Evolutionary conservation across 805 yeast species (phyloP), one percentile per base, ranked within the genome.

Genomic region (Saccharomycopsis amapae): DNA sequence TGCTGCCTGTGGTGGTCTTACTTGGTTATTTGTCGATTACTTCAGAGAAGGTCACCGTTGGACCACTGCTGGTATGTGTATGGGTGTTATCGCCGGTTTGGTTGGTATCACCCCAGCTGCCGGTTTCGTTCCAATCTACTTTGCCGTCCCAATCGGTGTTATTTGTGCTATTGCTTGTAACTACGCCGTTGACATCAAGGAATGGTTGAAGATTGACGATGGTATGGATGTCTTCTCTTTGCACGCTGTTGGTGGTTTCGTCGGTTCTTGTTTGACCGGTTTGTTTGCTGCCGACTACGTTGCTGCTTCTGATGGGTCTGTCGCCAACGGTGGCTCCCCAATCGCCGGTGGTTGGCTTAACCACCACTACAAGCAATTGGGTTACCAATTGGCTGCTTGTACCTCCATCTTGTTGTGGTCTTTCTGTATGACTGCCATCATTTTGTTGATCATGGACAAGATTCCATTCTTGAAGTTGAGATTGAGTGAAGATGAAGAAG

Each of bases 31-130:
- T 59, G 78, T 89, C 50, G 98, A 93, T 67, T 85, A 77, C 66
- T 58, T 56, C 55, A 69, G 96, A 73, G 78, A 81, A 48, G 90
- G 93, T 49, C 82, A 81, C 48, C 85, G 85, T 61, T 87, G 94
- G 90, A 85, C 96, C 46, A 80, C 95, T 23, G 88, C 87, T 45
- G 97, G 97, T 54, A 74, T 90, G 64, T 88, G 97, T 66, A 81
- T 88, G 44, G 98, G 98, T 59, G 83, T 88, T 50, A 78, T 93
- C 62, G 84, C 95, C 28, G 98, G 97, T 53, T 75, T 90, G 52
- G 97, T 93, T 40, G 93, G 93, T 60, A 81, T 90, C 53, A 90
- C 97, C 2, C 97, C 98, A 40, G 97, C 90, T 53, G 97, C 97
- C 18, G 97, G 97, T 53, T 89, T 71, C 61, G 96, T 90, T 42